phyloP scores from a whole-genome alignment of 2,329 filamentous ascomycete species.

The Talaromyces sp. region DNA sequence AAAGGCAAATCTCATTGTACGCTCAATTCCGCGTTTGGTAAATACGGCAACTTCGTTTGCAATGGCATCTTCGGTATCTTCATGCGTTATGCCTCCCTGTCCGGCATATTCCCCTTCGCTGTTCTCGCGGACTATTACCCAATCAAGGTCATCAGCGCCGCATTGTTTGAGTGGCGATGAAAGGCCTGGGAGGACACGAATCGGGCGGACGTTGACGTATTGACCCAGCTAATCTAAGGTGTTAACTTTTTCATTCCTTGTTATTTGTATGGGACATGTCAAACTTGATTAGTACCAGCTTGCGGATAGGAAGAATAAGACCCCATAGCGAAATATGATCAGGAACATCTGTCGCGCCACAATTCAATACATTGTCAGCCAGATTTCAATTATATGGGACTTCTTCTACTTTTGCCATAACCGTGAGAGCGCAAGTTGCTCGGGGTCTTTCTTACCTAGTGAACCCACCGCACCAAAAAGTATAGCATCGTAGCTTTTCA shows the following conservation, averaged over 20 bases:
- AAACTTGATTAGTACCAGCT: neutral
- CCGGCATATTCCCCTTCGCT: neutral
- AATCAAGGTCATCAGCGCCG: neutral
- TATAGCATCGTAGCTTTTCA: neutral
- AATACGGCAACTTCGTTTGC: neutral
- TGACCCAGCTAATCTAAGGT: neutral
- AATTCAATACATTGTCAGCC: neutral
- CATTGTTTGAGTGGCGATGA: neutral
- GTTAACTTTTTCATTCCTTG: neutral
- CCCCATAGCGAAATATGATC: neutral
- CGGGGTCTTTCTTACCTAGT: neutral
- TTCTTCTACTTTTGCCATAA: neutral
- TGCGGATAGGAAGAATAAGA: neutral
- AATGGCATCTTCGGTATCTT: neutral
- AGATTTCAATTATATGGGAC: neutral
- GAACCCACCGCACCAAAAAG: neutral
- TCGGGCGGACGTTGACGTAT: neutral
- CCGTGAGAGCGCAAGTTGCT: neutral
- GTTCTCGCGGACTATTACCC: neutral
- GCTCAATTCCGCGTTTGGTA: neutral
- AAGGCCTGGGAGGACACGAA: neutral
- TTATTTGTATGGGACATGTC: too few species aligned
- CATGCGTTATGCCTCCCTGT: neutral
- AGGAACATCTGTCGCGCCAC: neutral
- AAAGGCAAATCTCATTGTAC: neutral